These are phyloP conservation scores for Coix lacrymajobi DNA, from an alignment of 176 grass and related monocot genomes.

Conservation along the genomic window DNA sequence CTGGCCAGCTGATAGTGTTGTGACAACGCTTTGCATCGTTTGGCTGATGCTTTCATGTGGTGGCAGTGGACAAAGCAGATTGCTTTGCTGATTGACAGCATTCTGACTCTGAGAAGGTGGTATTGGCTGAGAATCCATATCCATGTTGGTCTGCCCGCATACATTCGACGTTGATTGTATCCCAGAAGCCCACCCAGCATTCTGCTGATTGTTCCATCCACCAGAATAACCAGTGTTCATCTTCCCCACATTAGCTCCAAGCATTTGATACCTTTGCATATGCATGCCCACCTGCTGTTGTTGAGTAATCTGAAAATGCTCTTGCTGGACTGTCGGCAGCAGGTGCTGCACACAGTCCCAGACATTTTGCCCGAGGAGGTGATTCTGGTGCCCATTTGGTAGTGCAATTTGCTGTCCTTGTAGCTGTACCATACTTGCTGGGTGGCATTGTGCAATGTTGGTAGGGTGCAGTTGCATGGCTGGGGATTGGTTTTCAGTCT, in stretches of 20 bases:
- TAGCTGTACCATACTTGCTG: not conserved
- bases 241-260: not conserved
- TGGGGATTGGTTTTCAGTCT: not conserved
- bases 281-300: not conserved
- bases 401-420: not conserved
- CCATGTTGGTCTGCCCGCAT: not conserved
- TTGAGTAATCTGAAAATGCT: not conserved
- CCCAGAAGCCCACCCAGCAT: not conserved
- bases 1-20: not conserved
- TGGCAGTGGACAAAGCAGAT: not conserved
- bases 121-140: not conserved
- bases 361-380: not conserved
- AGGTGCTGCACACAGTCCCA: not conserved
- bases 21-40: not conserved
- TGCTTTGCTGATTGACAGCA: not conserved
- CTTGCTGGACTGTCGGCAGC: not conserved
- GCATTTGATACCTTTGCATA: not conserved
- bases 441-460: not conserved
- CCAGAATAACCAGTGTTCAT: not conserved
- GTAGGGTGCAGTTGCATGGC: not conserved
- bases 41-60: not conserved
- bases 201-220: constrained; percentile 4
- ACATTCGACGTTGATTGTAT: not conserved
- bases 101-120: not conserved
- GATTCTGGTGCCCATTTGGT: not conserved